These are phyloP conservation scores for Colletotrichum tropicale DNA, from an alignment of 2,329 filamentous ascomycete species.

Conservation along the genomic window DNA sequence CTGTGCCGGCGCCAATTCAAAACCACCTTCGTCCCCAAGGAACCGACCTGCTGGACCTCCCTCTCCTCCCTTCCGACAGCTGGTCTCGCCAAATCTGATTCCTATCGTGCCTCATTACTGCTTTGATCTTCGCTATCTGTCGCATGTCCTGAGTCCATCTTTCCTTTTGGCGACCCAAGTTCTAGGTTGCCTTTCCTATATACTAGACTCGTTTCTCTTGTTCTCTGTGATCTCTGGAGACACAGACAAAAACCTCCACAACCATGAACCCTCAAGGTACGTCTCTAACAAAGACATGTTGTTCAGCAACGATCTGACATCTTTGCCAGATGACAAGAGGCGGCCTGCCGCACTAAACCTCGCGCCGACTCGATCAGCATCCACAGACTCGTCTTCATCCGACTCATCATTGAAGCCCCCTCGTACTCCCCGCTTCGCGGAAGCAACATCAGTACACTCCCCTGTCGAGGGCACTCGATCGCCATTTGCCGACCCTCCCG, in stretches of 20 bases:
- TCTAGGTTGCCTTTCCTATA: conserved; percentile 23
- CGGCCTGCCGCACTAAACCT: conserved; percentile 62
- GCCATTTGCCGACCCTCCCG: conserved; percentile 65
- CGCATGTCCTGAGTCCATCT: conserved; percentile 25
- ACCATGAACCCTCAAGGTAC: conserved; percentile 46
- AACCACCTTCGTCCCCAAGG: conserved; percentile 52
- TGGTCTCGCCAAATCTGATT: conserved; percentile 55
- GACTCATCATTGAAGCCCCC: conserved; percentile 67
- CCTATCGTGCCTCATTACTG: conserved; percentile 39
- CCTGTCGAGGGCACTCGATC: conserved; percentile 65
- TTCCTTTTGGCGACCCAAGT: not conserved
- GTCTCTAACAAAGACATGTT: conserved; percentile 20
- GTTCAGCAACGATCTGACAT: conserved; percentile 25
- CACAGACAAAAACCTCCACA: conserved; percentile 16
- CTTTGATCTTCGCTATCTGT: conserved; percentile 29
- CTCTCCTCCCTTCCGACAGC: conserved; percentile 55
- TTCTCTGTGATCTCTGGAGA: conserved; percentile 17
- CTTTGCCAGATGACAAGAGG: conserved; percentile 56
- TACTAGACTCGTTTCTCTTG: not conserved
- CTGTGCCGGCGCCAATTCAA: conserved; percentile 51
- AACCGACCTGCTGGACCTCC: conserved; percentile 35
- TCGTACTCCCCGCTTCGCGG: conserved; percentile 79
- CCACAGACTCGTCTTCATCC: conserved; percentile 56
- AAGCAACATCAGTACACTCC: conserved; percentile 80
- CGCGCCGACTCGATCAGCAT: conserved; percentile 51